These are phyloP conservation scores for Decorospora gaudefroyi DNA, from an alignment of 2,329 filamentous ascomycete species.

Conservation along the genomic window DNA sequence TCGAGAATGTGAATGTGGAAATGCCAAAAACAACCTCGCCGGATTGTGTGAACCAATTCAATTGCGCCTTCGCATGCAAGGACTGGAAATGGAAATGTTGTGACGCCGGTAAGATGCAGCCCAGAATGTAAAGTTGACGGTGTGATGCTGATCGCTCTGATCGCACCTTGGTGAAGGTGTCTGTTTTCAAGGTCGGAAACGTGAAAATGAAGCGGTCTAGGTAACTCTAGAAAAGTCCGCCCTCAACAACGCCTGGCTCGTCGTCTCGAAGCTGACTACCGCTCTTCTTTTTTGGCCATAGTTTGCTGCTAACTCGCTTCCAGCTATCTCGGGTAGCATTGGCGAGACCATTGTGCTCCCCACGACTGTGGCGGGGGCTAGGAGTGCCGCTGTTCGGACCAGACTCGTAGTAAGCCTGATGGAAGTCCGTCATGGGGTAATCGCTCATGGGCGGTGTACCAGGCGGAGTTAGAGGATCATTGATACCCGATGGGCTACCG, in stretches of 20 bases:
- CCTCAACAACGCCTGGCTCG: constrained; percentile 44
- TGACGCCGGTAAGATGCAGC: constrained; percentile 44
- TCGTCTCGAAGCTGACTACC: constrained; percentile 45
- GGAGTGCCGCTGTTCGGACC: constrained; percentile 43
- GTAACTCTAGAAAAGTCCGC: constrained; percentile 39
- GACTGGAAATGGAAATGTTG: constrained; percentile 21
- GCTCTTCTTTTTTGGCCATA: constrained; percentile 50
- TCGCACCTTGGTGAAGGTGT: constrained; percentile 42
- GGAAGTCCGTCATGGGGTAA: constrained; percentile 53
- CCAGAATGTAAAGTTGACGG: constrained; percentile 38
- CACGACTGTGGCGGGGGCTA: constrained; percentile 46
- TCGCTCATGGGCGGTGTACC: constrained; percentile 71
- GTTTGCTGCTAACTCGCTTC: constrained; percentile 50
- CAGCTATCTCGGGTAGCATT: constrained; percentile 46
- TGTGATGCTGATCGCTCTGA: constrained; percentile 40
- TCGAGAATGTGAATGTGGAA: constrained; percentile 5
- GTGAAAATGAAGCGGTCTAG: constrained; percentile 1
- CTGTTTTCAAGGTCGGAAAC: constrained; percentile 19
- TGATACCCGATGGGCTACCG: constrained; percentile 51
- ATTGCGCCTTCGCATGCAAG: constrained; percentile 39
- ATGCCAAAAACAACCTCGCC: constrained; percentile 33
- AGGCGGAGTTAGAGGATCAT: constrained; percentile 73
- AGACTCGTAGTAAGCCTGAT: constrained; percentile 44
- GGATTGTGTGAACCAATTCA: constrained; percentile 37
- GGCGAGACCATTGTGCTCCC: constrained; percentile 45